phyloP scores from a whole-genome alignment of 352 stramenopile genomes.

The Phytophthora cactorum region DNA sequence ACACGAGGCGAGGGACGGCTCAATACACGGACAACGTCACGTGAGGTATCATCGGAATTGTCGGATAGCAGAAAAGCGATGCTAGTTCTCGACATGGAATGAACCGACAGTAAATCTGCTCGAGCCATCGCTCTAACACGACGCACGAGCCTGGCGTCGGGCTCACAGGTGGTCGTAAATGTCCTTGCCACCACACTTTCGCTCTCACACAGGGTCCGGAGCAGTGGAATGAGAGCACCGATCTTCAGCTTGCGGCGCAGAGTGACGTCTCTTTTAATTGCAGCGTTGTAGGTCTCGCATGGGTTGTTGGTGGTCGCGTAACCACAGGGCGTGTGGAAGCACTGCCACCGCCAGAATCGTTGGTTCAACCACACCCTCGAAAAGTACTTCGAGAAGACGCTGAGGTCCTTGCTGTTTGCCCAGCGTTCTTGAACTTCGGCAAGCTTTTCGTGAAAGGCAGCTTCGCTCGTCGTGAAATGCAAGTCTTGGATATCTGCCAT shows the following conservation, averaged over 20 bases:
- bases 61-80: slow-evolving; percentile 9
- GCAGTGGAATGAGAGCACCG: not conserved
- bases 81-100: not conserved
- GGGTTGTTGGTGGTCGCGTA: slow-evolving; percentile 33
- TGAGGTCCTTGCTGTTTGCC: not conserved
- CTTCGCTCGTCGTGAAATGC: slow-evolving; percentile 7
- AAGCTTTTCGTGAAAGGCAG: not conserved
- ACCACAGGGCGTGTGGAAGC: slow-evolving; percentile 20
- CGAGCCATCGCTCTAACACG: not conserved
- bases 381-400: slow-evolving; percentile 1
- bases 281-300: slow-evolving; percentile 29
- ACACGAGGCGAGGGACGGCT: not conserved
- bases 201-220: not conserved
- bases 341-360: slow-evolving; percentile 21
- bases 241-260: slow-evolving; percentile 8
- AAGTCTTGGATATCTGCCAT: slow-evolving; percentile 15
- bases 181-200: not conserved
- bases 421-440: slow-evolving; percentile 1
- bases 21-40: not conserved
- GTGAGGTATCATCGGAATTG: not conserved
- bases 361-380: slow-evolving; percentile 9
- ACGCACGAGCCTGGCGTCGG: not conserved
- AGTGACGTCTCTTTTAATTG: slow-evolving; percentile 32
- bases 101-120: not conserved
- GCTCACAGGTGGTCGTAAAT: not conserved